Base-by-base conservation (phyloP, 1,284 basidiomycete species). In the Schizophyllum amplum region DNA sequence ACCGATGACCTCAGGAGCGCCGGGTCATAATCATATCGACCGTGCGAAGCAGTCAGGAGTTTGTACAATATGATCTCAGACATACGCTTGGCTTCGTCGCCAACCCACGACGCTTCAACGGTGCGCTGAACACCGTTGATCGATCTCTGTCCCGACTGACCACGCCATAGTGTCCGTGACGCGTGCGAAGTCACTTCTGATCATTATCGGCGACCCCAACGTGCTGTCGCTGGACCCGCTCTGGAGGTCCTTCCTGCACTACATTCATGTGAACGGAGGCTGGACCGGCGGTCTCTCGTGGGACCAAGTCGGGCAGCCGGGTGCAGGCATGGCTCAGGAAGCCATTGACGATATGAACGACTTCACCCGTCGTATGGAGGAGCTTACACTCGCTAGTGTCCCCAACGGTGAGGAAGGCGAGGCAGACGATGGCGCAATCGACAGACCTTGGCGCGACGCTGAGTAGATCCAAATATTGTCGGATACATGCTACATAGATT, bases 21-120 rank as follows among this genome's bases (percentile, higher is more conserved):
- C 72, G 75, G 0, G 75, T 84, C 7, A 86, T 87, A 54, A 83
- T 87, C 61, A 76, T 87, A 13, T 86, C 84, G 2, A 84, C 83
- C 21, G 84, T 86, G 1, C 71, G 84, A 60, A 85, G 82, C 63
- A 84, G 77, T 63, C 69, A 67, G 2, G 75, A 84, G 25, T 80
- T 75, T 60, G 71, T 86, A 21, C 68, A 75, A 21, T 79, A 72
- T 59, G 76, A 78, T 58, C 62, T 76, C 4, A 67, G 67, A 47
- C 74, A 76, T 57, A 72, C 74, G 3, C 71, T 80, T 5, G 77
- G 78, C 33, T 77, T 79, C 64, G 71, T 81, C 5, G 82, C 83
- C 9, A 81, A 79, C 62, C 76, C 78, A 51, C 75, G 77, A 11
- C 78, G 84, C 9, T 81, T 87, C 69, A 86, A 87, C 62, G 84